Conservation (phyloP, 805 yeast species). For the Candida maesae region DNA sequence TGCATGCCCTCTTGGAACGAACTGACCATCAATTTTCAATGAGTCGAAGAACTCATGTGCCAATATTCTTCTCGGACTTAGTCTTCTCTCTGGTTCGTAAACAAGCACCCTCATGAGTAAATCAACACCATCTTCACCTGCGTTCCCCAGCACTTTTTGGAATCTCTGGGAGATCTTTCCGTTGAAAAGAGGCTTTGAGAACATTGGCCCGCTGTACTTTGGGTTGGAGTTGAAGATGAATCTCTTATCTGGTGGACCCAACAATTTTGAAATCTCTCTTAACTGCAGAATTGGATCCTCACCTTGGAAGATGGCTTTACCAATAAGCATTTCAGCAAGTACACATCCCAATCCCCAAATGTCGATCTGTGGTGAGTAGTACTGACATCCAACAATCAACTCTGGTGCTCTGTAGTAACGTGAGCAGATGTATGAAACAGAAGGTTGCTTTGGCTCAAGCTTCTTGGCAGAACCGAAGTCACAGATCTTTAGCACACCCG, state of each 20-base stretch:
- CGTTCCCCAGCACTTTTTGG: constrained; percentile 65
- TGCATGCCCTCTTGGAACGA: constrained; percentile 54
- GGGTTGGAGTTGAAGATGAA: constrained; percentile 75
- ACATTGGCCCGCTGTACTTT: constrained; percentile 70
- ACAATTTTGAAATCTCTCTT: constrained; percentile 81
- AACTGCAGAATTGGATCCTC: constrained; percentile 84
- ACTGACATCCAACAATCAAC: constrained; percentile 83
- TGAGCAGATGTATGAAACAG: constrained; percentile 93
- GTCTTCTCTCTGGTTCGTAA: constrained; percentile 83
- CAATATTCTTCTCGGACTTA: constrained; percentile 76
- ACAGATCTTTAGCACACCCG: constrained; percentile 67
- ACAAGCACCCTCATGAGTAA: constrained; percentile 76
- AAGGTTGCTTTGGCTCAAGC: constrained; percentile 74
- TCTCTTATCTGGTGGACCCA: constrained; percentile 82
- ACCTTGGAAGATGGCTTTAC: constrained; percentile 95
- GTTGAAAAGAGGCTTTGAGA: constrained; percentile 57
- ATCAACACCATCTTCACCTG: constrained; percentile 84
- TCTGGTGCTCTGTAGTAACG: constrained; percentile 97
- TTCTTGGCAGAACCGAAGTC: constrained; percentile 86
- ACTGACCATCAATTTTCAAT: constrained; percentile 52
- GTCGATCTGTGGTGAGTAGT: constrained; percentile 87
- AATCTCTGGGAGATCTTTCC: constrained; percentile 55
- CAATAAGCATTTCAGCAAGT: constrained; percentile 87
- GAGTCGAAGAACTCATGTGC: constrained; percentile 90
- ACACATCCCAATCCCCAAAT: constrained; percentile 99